These are phyloP conservation scores for Nitzschia palea DNA, from an alignment of 108 stramenopile species.

Conservation along the genomic window DNA sequence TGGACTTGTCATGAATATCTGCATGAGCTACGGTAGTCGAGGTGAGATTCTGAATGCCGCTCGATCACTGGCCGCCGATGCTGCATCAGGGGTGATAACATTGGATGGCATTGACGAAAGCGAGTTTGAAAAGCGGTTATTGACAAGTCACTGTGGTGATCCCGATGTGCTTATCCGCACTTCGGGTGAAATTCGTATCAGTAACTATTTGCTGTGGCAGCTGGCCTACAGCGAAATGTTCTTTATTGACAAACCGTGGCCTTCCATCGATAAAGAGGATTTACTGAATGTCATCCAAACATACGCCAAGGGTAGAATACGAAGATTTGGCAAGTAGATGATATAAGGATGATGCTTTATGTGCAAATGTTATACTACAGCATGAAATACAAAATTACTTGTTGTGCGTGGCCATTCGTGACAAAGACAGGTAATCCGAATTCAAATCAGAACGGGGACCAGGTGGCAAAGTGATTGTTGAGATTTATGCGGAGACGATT, in stretches of 20 bases:
- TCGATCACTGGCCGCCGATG: slow-evolving; percentile 52
- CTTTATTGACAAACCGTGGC: slow-evolving; percentile 95
- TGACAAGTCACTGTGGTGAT: slow-evolving; percentile 57
- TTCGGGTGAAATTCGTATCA: slow-evolving; percentile 91
- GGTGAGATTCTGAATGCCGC: slow-evolving; percentile 89
- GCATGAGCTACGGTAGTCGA: slow-evolving; percentile 91
- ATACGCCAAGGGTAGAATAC: slow-evolving; percentile 66
- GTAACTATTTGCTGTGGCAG: slow-evolving; percentile 96
- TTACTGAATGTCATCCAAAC: slow-evolving; percentile 51
- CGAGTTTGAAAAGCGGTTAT: slow-evolving; percentile 40
- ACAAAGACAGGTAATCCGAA: too few relatives aligned
- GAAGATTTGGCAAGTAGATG: slow-evolving; percentile 80
- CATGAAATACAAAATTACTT: too few relatives aligned
- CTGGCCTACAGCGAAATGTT: slow-evolving; percentile 93
- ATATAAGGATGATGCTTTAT: too few relatives aligned
- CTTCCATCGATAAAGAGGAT: slow-evolving; percentile 72
- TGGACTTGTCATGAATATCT: slow-evolving; percentile 85
- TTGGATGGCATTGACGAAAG: slow-evolving; percentile 56
- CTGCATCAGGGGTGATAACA: slow-evolving; percentile 41
- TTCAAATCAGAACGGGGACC: too few relatives aligned
- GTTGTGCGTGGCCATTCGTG: too few relatives aligned
- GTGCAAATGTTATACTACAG: too few relatives aligned
- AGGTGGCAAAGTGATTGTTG: too few relatives aligned
- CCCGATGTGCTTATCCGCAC: slow-evolving; percentile 96
- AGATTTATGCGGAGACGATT: too few relatives aligned